phyloP scores from a whole-genome alignment of 306 rosid genomes.

The Prosopis cineraria region DNA sequence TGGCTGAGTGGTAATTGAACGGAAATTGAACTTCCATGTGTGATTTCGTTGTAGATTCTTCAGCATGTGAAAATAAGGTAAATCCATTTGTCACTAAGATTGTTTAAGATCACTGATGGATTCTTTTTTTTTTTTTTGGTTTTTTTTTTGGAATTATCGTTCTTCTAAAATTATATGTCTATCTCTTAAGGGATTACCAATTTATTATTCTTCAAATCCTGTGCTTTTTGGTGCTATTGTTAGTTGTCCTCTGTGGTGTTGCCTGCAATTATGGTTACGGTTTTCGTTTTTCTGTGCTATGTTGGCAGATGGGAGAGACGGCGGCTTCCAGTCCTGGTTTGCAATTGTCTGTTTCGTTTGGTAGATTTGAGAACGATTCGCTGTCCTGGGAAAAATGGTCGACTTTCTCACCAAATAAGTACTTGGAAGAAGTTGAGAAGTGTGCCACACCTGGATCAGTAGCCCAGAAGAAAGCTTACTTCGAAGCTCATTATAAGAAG shows the following conservation, averaged over 20 bases:
- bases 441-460: conserved; percentile 89
- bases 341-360: conserved; percentile 82
- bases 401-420: conserved; percentile 77
- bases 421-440: conserved; percentile 90
- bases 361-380: conserved; percentile 75
- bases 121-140: conserved; percentile 16
- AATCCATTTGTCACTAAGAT: conserved; percentile 37
- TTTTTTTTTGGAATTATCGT: background rate
- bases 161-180: conserved; percentile 26
- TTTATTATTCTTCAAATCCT: conserved; percentile 6
- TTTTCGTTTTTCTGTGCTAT: conserved; percentile 33
- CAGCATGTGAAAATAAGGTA: conserved; percentile 56
- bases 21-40: conserved; percentile 40
- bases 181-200: conserved; percentile 13
- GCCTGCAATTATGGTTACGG: conserved; percentile 22
- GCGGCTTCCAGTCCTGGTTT: conserved; percentile 48
- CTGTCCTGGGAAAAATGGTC: conserved; percentile 95
- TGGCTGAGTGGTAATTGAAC: conserved; percentile 27
- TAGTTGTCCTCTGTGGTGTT: conserved; percentile 35
- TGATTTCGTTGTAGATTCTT: conserved; percentile 50
- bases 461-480: conserved; percentile 82
- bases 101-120: conserved; percentile 8
- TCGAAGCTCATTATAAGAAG: conserved; percentile 87
- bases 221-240: conserved; percentile 27
- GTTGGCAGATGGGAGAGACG: conserved; percentile 64